phyloP scores from a whole-genome alignment of 345 rosid species.

The Salix dunnii region DNA sequence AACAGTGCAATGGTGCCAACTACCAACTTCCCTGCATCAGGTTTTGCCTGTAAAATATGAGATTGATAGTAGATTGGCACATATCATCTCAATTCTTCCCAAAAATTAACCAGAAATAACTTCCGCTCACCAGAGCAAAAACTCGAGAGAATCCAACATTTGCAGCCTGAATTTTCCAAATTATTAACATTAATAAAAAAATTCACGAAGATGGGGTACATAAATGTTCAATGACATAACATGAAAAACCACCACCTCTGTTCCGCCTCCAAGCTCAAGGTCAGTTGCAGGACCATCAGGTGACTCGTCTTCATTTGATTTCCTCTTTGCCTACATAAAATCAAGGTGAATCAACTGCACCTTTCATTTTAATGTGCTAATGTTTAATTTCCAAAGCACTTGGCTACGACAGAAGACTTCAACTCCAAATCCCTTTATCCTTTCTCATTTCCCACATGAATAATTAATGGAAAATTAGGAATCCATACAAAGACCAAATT shows the following conservation, averaged over 20 bases:
- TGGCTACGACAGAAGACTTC: neutral
- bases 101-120: neutral
- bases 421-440: neutral
- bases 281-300: constrained; percentile 37
- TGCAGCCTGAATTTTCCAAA: constrained; percentile 52
- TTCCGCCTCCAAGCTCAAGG: constrained; percentile 61
- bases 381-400: neutral
- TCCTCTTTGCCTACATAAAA: constrained; percentile 32
- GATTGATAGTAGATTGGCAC: neutral
- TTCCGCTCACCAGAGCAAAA: constrained; percentile 58
- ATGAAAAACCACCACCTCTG: constrained; percentile 41
- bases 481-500: neutral
- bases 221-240: constrained; percentile 5
- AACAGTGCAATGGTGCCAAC: constrained; percentile 72
- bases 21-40: constrained; percentile 68
- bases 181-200: constrained; percentile 6
- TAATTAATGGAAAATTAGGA: neutral
- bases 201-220: constrained; percentile 1
- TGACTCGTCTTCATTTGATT: constrained; percentile 38
- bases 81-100: neutral
- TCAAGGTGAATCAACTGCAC: neutral
- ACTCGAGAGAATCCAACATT: constrained; percentile 72
- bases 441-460: neutral
- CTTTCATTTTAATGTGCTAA: neutral
- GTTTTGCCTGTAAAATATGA: constrained; percentile 57